These are phyloP conservation scores for Mucor ambiguus DNA, from an alignment of 371 early-diverging fungal genomes.

Conservation along the genomic window DNA sequence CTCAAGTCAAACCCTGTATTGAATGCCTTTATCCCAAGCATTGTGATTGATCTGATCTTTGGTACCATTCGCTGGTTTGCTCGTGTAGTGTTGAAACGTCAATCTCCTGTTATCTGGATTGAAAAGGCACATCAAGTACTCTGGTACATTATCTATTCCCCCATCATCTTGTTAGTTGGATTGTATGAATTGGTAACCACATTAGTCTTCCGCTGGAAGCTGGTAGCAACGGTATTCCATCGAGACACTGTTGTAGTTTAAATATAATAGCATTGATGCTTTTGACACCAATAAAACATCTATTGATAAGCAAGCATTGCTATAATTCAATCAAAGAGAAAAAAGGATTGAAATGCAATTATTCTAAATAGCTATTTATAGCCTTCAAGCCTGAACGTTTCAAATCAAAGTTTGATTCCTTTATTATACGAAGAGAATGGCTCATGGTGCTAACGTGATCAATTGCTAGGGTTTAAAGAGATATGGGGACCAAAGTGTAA, in stretches of 20 bases:
- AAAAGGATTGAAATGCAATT: no score
- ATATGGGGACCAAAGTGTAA: no score
- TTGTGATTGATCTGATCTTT: constrained; percentile 34
- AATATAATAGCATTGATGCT: neutral
- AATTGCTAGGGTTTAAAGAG: no score
- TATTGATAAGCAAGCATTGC: no score
- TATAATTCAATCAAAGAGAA: no score
- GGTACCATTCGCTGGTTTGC: constrained; percentile 17
- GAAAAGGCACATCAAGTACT: constrained; percentile 38
- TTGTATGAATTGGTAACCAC: constrained; percentile 15
- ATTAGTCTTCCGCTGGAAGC: constrained; percentile 10
- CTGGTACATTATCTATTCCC: constrained; percentile 44
- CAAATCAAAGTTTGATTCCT: no score
- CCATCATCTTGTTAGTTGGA: constrained; percentile 34
- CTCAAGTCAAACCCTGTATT: constrained; percentile 15
- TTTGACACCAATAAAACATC: neutral
- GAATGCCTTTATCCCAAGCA: constrained; percentile 31
- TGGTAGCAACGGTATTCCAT: constrained; percentile 7
- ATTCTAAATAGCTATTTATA: no score
- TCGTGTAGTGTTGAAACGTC: constrained; percentile 12
- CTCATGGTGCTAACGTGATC: no score
- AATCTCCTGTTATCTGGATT: constrained; percentile 17
- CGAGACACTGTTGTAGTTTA: neutral
- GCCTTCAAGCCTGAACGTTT: no score
- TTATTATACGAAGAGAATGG: no score